Evolutionary conservation across 2,329 filamentous ascomycete genomes (phyloP), one percentile per base, ranked within the genome.

Genomic region (Penicillium sp.): DNA sequence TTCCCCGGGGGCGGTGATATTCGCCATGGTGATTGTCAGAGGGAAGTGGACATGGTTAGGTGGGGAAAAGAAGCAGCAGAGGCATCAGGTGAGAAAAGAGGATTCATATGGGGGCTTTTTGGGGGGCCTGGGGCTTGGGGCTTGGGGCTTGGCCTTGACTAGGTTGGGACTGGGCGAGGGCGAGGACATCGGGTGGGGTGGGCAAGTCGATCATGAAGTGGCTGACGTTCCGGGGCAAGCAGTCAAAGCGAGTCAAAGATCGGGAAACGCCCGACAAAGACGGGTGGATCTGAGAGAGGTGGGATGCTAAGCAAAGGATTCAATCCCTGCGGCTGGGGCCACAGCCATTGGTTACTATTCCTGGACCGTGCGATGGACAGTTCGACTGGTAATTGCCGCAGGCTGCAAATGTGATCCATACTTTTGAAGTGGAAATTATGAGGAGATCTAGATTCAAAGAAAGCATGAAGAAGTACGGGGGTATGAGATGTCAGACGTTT

Each of bases 1-100:
- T 62, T 74, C 64, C 11, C 66, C 70, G 46, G 68, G 62, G 46
- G 66, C 60, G 44, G 47, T 52, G 37, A 56, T 59, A 45, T 62
- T 56, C 54, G 53, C 56, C 67, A 71, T 71, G 58, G 55, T 60
- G 55, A 29, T 29, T 45, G 31, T 51, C 34, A 57, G 31, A 54
- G 46, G 42, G 37, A 39, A 42, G 2, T 21, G 44, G 46, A 28
- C 51, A 60, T 55, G 34, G 16, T 44, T 37, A 44, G 37, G 37
- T 43, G 44, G 44, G 44, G 51, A 45, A 45, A 28, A 16, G 19
- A 21, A 28, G 37, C 16, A 31, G 23, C 28, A 40, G 34, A 24
- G 31, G 16, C 31, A 37, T 39, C 14, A 29, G 46, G 24, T 45
- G 42, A 45, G 42, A 19, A 14, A 45, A 11, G 10, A 31, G 24